Evolutionary conservation across 2,329 filamentous ascomycete genomes (phyloP).

Genomic region (Penicillium nordicum): DNA sequence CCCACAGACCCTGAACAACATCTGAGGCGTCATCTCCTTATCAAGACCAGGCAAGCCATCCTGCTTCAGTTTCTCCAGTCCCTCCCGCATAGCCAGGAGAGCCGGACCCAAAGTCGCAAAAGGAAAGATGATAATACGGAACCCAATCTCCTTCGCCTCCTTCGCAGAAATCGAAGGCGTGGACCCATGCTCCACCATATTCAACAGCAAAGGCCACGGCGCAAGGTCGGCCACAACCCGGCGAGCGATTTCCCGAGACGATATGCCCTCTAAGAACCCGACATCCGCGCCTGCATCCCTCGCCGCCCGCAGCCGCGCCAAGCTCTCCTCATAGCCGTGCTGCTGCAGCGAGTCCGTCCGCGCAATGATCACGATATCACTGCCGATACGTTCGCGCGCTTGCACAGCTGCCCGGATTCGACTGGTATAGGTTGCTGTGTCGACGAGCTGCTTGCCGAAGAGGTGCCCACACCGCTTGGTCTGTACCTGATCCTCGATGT

Average conservation of each 20-base stretch:
- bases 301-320: slow-evolving; percentile 39
- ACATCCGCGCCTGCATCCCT: slow-evolving; percentile 42
- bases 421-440: slow-evolving; percentile 31
- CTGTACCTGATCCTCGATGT: slow-evolving; percentile 57
- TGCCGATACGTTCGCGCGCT: slow-evolving; percentile 32
- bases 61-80: slow-evolving; percentile 37
- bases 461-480: slow-evolving; percentile 44
- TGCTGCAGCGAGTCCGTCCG: slow-evolving; percentile 40
- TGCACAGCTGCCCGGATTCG: slow-evolving; percentile 40
- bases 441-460: slow-evolving; percentile 40
- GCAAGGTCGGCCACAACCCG: slow-evolving; percentile 36
- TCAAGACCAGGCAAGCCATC: slow-evolving; percentile 34
- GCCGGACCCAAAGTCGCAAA: slow-evolving; percentile 41
- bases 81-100: slow-evolving; percentile 35
- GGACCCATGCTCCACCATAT: slow-evolving; percentile 45
- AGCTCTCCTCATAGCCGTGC: slow-evolving; percentile 41
- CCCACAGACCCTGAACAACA: slow-evolving; percentile 44
- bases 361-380: slow-evolving; percentile 47
- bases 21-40: slow-evolving; percentile 36
- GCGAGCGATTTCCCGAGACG: slow-evolving; percentile 37
- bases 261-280: slow-evolving; percentile 43
- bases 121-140: slow-evolving; percentile 44
- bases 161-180: slow-evolving; percentile 39
- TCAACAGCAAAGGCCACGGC: slow-evolving; percentile 41
- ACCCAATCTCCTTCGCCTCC: slow-evolving; percentile 42